These are phyloP conservation scores for Buddleja alternifolia DNA, from an alignment of 257 asterid species.

Conservation along the genomic window DNA sequence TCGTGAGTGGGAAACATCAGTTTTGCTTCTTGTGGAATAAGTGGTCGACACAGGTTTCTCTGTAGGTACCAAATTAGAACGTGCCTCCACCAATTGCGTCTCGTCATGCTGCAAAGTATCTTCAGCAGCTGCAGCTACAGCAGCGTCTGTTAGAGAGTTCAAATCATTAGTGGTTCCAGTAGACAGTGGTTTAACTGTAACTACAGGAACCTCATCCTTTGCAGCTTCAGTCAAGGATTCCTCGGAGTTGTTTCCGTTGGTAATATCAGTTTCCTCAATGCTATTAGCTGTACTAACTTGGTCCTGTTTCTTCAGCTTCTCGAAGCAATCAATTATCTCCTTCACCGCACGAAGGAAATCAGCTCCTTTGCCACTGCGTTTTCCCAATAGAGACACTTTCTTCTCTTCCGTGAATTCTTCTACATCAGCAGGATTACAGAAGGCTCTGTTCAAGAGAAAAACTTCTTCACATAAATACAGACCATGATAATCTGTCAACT, in stretches of 20 bases:
- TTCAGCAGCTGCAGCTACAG: conserved; percentile 55
- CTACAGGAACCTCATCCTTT: conserved; percentile 46
- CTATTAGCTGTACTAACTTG: conserved; percentile 39
- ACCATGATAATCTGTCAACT: neutral
- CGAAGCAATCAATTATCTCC: conserved; percentile 78
- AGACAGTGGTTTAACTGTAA: conserved; percentile 39
- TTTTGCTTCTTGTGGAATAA: conserved; percentile 53
- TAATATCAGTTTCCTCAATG: conserved; percentile 40
- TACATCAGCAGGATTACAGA: conserved; percentile 90
- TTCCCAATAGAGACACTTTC: conserved; percentile 72
- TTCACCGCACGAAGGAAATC: conserved; percentile 82
- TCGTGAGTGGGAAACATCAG: conserved; percentile 43
- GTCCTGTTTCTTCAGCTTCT: conserved; percentile 63
- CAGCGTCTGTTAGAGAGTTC: conserved; percentile 60
- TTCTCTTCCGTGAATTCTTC: conserved; percentile 93
- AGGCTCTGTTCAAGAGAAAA: conserved; percentile 66
- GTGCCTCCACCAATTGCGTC: conserved; percentile 43
- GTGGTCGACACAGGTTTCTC: conserved; percentile 41
- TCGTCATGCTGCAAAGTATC: conserved; percentile 49
- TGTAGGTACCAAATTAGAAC: conserved; percentile 32
- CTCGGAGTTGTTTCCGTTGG: conserved; percentile 40
- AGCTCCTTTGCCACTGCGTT: conserved; percentile 88
- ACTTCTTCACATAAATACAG: conserved; percentile 20
- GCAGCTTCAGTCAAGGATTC: conserved; percentile 45
- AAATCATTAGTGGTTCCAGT: conserved; percentile 48